phyloP scores from a whole-genome alignment of 495 filamentous ascomycete genomes.

The Ramalina intermedia region DNA sequence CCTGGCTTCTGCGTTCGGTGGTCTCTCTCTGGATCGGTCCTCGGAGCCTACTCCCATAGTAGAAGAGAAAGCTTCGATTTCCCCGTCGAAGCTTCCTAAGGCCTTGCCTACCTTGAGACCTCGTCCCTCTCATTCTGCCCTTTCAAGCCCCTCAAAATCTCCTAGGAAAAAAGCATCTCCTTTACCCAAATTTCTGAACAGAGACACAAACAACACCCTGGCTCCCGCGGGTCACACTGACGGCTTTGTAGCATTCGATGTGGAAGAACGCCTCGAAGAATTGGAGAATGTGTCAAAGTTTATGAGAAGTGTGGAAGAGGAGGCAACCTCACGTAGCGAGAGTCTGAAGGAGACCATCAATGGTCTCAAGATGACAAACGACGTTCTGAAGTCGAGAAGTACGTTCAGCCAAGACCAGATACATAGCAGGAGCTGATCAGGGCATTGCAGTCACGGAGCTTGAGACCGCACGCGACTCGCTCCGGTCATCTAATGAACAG shows the following conservation, averaged over 20 bases:
- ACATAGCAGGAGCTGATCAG: background rate
- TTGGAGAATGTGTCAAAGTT: slow-evolving; percentile 48
- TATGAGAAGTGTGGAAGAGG: slow-evolving; percentile 47
- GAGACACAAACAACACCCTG: slow-evolving; percentile 41
- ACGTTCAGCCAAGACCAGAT: slow-evolving; percentile 19
- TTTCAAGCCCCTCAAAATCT: slow-evolving; percentile 23
- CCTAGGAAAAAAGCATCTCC: slow-evolving; percentile 20
- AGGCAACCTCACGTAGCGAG: slow-evolving; percentile 43
- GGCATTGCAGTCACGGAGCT: slow-evolving; percentile 46
- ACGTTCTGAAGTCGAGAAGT: slow-evolving; percentile 61
- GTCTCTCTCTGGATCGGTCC: slow-evolving; percentile 15
- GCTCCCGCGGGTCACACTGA: slow-evolving; percentile 14
- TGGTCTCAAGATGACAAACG: slow-evolving; percentile 50
- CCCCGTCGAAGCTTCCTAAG: slow-evolving; percentile 27
- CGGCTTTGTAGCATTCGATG: slow-evolving; percentile 54
- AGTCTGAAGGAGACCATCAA: slow-evolving; percentile 53
- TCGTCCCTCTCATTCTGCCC: slow-evolving; percentile 14
- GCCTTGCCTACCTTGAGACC: slow-evolving; percentile 18
- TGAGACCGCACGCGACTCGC: slow-evolving; percentile 41
- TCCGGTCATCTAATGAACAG: slow-evolving; percentile 39
- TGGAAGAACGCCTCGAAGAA: slow-evolving; percentile 46
- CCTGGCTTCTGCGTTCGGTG: slow-evolving; percentile 21
- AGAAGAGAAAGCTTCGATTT: slow-evolving; percentile 15
- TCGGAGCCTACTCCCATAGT: slow-evolving; percentile 14
- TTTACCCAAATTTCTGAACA: slow-evolving; percentile 44